Evolutionary conservation across 805 yeast genomes (phyloP).

Genomic region (Kodamaea kakaduensis): DNA sequence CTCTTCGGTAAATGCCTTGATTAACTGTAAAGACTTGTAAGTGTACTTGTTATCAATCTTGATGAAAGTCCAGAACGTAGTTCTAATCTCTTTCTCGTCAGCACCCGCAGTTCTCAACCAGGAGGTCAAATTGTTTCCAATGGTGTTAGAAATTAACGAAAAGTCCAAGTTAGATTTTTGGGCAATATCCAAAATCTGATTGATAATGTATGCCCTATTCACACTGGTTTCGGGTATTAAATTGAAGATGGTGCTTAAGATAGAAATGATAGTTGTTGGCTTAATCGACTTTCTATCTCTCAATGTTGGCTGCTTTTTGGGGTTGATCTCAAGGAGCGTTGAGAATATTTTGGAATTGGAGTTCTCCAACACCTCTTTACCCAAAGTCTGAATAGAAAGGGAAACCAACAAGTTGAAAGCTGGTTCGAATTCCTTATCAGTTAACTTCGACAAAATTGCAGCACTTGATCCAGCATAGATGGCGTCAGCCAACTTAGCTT

Average conservation of each 20-base stretch:
- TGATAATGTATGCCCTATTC: conserved; percentile 28
- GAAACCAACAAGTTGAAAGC: conserved; percentile 39
- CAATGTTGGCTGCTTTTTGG: conserved; percentile 35
- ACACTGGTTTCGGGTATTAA: conserved; percentile 32
- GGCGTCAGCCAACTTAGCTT: conserved; percentile 24
- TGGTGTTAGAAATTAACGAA: conserved; percentile 29
- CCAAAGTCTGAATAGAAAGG: conserved; percentile 27
- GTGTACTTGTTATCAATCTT: conserved; percentile 31
- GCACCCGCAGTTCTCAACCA: conserved; percentile 35
- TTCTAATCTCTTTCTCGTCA: conserved; percentile 25
- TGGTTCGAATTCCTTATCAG: conserved; percentile 44
- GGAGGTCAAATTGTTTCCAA: conserved; percentile 32
- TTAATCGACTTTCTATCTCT: conserved; percentile 44
- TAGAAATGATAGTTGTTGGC: conserved; percentile 38
- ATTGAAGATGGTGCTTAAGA: conserved; percentile 40
- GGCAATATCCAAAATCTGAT: conserved; percentile 30
- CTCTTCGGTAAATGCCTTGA: conserved; percentile 31
- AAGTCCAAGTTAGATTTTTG: conserved; percentile 29
- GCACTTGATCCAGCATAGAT: conserved; percentile 27
- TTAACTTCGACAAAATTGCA: conserved; percentile 29
- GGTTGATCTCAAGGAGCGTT: conserved; percentile 30
- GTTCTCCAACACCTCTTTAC: conserved; percentile 23
- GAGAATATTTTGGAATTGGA: conserved; percentile 19
- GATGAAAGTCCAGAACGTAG: conserved; percentile 37
- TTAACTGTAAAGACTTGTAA: conserved; percentile 29